Conservation (phyloP, 345 rosid species). For the Cardiospermum halicacabum region DNA sequence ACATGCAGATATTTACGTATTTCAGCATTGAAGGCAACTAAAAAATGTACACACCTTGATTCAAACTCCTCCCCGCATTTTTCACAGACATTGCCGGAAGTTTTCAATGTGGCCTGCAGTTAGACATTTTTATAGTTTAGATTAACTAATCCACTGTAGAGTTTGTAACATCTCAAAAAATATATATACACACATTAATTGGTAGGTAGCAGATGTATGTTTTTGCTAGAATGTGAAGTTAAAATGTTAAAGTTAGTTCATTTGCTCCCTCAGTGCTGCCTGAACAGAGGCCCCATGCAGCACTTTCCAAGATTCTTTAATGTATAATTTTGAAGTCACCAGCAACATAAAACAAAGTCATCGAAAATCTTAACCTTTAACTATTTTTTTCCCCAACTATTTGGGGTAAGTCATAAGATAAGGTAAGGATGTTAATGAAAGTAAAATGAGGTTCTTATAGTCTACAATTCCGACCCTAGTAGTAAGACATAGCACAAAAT, state of each 20-base stretch:
- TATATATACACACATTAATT: background rate
- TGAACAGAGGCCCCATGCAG: background rate
- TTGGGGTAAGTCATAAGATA: background rate
- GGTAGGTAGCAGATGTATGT: no score
- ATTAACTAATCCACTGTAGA: background rate
- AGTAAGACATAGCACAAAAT: no score
- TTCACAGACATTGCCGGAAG: conserved; percentile 55
- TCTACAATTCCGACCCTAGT: no score
- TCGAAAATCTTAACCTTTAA: background rate
- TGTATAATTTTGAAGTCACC: background rate
- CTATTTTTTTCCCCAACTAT: background rate
- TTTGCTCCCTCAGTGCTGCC: no score
- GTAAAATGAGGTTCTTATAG: no score
- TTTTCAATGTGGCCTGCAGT: conserved; percentile 54
- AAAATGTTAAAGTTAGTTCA: background rate
- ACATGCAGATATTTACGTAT: background rate
- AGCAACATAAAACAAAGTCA: background rate
- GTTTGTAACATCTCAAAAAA: background rate
- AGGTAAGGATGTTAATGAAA: no score
- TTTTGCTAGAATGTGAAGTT: no score
- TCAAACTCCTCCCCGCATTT: conserved; percentile 82
- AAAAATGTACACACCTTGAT: conserved; percentile 47
- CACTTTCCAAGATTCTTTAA: background rate
- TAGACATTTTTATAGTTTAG: conserved; percentile 11
- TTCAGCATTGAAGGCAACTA: background rate